phyloP scores from a whole-genome alignment of 108 stramenopile species.

The Cyclotella atomus region DNA sequence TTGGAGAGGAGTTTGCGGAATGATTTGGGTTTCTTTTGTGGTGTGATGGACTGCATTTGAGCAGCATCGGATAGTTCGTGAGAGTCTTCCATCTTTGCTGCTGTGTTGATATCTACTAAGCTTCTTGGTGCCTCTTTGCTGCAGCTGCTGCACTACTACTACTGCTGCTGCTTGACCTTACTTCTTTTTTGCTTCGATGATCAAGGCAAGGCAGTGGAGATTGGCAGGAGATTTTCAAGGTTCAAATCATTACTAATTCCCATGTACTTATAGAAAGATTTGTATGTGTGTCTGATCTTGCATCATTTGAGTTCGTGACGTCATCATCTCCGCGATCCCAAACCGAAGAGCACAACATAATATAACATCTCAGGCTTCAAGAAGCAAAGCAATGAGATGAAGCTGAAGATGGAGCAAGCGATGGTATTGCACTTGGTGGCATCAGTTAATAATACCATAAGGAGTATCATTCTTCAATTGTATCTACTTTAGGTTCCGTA shows the following conservation, averaged over 20 bases:
- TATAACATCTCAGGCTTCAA: too few species aligned
- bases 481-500: too few species aligned
- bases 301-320: background rate
- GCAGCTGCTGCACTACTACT: background rate
- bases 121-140: background rate
- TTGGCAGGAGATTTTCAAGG: background rate
- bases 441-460: too few species aligned
- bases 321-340: background rate
- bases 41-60: background rate
- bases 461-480: too few species aligned
- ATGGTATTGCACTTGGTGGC: too few species aligned
- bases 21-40: background rate
- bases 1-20: constrained; percentile 10
- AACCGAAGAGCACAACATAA: too few species aligned
- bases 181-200: background rate
- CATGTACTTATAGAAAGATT: too few species aligned
- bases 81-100: background rate
- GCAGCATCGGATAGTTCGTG: background rate
- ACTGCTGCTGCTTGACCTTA: background rate
- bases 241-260: background rate
- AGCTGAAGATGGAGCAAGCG: too few species aligned
- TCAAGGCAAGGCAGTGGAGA: background rate
- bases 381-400: too few species aligned
- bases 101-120: background rate
- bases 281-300: too few species aligned